Evolutionary conservation across 2,329 filamentous ascomycete genomes (phyloP).

Genomic region (Pseudomassariella vexata): DNA sequence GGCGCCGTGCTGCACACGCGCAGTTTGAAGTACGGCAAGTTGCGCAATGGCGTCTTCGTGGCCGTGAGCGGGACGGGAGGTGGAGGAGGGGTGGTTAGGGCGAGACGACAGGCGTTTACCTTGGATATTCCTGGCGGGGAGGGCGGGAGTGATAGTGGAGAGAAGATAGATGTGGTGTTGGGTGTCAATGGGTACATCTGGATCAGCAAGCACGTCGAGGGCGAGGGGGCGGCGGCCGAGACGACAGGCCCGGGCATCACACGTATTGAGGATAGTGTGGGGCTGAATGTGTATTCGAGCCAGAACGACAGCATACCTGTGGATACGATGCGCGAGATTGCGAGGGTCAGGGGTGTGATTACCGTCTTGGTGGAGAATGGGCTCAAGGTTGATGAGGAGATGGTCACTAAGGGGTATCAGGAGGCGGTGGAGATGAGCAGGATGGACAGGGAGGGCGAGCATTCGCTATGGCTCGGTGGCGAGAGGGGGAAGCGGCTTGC

Average conservation of each 20-base stretch:
- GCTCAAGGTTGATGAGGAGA: constrained; percentile 83
- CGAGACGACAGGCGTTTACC: constrained; percentile 83
- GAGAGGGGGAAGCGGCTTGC: constrained; percentile 47
- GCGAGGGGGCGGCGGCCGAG: constrained; percentile 38
- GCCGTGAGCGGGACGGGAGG: constrained; percentile 76
- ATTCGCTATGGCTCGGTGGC: constrained; percentile 55
- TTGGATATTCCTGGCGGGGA: constrained; percentile 42
- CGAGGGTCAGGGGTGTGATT: constrained; percentile 75
- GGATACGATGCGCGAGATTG: constrained; percentile 81
- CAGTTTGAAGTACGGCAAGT: constrained; percentile 87
- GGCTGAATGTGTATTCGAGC: constrained; percentile 82
- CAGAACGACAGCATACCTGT: constrained; percentile 83
- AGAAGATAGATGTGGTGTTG: constrained; percentile 76
- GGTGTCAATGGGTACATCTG: constrained; percentile 97
- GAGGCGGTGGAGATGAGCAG: constrained; percentile 71
- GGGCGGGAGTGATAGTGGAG: constrained; percentile 34
- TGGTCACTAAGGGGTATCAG: constrained; percentile 75
- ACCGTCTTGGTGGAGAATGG: constrained; percentile 76
- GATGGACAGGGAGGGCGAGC: constrained; percentile 48
- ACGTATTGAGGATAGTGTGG: constrained; percentile 80
- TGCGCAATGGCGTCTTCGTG: constrained; percentile 88
- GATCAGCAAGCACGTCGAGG: constrained; percentile 79
- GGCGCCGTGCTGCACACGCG: constrained; percentile 85
- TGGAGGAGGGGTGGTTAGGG: constrained; percentile 78
- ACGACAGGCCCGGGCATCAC: constrained; percentile 61